phyloP scores from a whole-genome alignment of 148 eudicot species.

The Fallopia convolvulus region DNA sequence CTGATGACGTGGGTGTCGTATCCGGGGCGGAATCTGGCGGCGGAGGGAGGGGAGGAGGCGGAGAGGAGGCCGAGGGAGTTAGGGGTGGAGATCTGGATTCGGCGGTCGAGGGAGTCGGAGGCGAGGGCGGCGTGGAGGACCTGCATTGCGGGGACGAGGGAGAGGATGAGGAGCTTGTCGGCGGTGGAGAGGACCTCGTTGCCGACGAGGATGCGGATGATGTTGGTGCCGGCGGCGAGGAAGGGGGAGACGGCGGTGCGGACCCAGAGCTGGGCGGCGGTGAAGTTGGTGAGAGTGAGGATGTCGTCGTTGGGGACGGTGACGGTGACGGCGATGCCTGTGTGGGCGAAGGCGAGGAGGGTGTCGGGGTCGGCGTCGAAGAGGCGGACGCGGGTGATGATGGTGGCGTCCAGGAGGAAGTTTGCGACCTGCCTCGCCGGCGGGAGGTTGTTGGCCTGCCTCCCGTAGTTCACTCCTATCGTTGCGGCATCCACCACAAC shows the following conservation, averaged over 20 bases:
- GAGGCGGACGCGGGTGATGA: constrained; percentile 48
- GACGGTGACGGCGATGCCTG: constrained; percentile 42
- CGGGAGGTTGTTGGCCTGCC: constrained; percentile 58
- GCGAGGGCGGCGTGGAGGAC: constrained; percentile 40
- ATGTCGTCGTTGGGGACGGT: constrained; percentile 51
- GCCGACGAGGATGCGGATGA: constrained; percentile 52
- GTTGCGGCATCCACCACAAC: constrained; percentile 15
- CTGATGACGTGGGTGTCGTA: constrained; percentile 40
- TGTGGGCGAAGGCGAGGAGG: constrained; percentile 47
- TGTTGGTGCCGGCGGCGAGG: constrained; percentile 32
- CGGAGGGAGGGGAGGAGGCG: constrained; percentile 51
- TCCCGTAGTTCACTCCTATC: constrained; percentile 71
- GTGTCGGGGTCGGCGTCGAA: constrained; percentile 41
- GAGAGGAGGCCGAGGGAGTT: constrained; percentile 52
- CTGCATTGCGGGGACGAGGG: constrained; percentile 56
- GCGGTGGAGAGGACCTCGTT: constrained; percentile 58
- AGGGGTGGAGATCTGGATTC: constrained; percentile 51
- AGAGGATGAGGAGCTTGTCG: constrained; percentile 28
- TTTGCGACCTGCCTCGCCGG: constrained; percentile 41
- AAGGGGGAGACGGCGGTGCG: constrained; percentile 27
- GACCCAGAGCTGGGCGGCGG: constrained; percentile 47
- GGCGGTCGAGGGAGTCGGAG: constrained; percentile 24
- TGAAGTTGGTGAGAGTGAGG: constrained; percentile 32
- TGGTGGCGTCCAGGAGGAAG: constrained; percentile 42
- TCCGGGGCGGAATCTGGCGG: constrained; percentile 45